These are phyloP conservation scores for Curvularia hawaiiensis DNA, from an alignment of 2,329 filamentous ascomycete genomes.

Conservation along the genomic window DNA sequence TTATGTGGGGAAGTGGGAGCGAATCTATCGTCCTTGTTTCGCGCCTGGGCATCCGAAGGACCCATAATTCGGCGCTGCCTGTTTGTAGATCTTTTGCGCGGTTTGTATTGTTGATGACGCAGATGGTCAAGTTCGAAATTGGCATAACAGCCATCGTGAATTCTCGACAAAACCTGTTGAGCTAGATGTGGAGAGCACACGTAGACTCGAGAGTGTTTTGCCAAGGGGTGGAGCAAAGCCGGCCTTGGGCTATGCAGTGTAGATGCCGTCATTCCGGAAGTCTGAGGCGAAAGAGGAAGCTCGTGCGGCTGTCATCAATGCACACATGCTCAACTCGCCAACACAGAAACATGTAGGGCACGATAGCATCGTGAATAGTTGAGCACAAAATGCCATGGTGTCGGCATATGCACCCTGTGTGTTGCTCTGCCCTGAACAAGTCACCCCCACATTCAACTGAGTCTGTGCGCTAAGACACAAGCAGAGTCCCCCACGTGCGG, in stretches of 20 bases:
- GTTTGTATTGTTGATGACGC: background rate
- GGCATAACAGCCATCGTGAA: background rate
- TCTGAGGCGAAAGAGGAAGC: background rate
- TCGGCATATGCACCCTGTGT: constrained; percentile 1
- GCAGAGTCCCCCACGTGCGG: constrained; percentile 11
- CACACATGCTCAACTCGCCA: background rate
- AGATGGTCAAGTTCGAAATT: background rate
- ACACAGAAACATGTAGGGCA: background rate
- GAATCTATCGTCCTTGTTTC: background rate
- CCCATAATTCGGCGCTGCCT: background rate
- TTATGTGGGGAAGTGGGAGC: constrained; percentile 1
- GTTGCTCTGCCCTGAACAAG: constrained; percentile 3
- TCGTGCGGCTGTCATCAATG: background rate
- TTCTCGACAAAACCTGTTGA: background rate
- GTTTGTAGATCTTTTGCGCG: background rate
- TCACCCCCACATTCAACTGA: constrained; percentile 8
- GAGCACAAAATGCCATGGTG: background rate
- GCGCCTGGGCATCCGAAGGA: background rate
- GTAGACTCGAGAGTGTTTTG: background rate
- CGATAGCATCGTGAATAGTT: background rate
- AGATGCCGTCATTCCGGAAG: background rate
- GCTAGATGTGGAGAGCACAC: background rate
- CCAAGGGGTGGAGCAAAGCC: background rate
- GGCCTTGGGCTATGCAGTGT: background rate
- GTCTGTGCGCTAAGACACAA: constrained; percentile 8